Percentiles rank a stretch among this genome's conserved stretches.
Conservation (phyloP, 148 eudicot genomes). For the Salicornia ramosissima region DNA sequence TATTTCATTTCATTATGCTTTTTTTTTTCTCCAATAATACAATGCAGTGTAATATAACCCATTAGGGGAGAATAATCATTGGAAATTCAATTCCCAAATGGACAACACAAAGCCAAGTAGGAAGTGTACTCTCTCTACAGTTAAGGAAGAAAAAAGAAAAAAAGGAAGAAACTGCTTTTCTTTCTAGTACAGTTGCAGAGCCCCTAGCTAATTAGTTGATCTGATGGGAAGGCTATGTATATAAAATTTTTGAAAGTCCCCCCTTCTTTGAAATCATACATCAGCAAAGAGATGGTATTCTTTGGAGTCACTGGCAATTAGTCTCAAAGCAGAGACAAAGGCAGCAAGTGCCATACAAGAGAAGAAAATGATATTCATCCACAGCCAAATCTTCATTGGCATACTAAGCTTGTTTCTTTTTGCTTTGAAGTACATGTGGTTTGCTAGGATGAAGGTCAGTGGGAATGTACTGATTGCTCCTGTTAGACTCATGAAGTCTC, state of each 20-base stretch:
- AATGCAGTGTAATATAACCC: slow-evolving; percentile 8
- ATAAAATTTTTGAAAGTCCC: no score
- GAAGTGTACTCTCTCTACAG: slow-evolving; percentile 18
- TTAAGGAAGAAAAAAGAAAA: not conserved
- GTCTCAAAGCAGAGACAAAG: slow-evolving; percentile 67
- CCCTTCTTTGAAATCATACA: no score
- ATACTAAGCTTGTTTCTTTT: slow-evolving; percentile 46
- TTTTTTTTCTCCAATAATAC: slow-evolving; percentile 17
- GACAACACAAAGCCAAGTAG: not conserved
- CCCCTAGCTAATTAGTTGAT: not conserved
- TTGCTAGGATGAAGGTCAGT: slow-evolving; percentile 83
- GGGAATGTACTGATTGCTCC: slow-evolving; percentile 97
- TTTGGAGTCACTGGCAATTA: slow-evolving; percentile 62
- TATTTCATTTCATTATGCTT: not conserved
- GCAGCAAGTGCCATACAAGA: slow-evolving; percentile 58
- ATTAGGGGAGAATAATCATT: slow-evolving; percentile 20
- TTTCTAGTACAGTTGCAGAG: not conserved
- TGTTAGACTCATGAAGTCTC: slow-evolving; percentile 94
- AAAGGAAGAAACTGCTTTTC: not conserved
- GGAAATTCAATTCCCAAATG: slow-evolving; percentile 16
- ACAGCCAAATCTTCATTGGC: slow-evolving; percentile 73
- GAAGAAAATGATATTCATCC: slow-evolving; percentile 77
- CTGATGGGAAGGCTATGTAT: not conserved
- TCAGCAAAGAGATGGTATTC: slow-evolving; percentile 74
- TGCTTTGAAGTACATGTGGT: slow-evolving; percentile 84